These are phyloP conservation scores for Talaromyces sp. DNA, from an alignment of 2,329 filamentous ascomycete genomes.

Conservation along the genomic window DNA sequence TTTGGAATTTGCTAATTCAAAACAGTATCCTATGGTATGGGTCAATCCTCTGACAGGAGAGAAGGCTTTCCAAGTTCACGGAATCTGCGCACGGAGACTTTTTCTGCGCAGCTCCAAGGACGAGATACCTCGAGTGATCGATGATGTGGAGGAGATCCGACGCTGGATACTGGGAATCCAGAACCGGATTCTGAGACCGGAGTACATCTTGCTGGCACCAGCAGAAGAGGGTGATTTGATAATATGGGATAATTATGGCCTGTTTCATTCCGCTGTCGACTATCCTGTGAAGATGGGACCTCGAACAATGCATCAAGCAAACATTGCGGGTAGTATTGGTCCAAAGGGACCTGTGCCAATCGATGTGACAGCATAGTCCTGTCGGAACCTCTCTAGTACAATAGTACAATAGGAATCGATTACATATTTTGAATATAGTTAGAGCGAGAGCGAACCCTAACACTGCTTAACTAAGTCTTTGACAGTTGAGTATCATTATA, in stretches of 20 bases:
- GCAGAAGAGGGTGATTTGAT: constrained; percentile 43
- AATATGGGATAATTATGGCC: constrained; percentile 43
- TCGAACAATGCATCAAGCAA: constrained; percentile 46
- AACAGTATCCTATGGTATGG: constrained; percentile 45
- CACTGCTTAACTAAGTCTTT: too few relatives aligned
- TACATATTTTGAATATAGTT: too few relatives aligned
- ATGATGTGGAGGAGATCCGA: constrained; percentile 7
- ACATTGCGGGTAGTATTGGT: constrained; percentile 34
- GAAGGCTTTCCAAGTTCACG: constrained; percentile 43
- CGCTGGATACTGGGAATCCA: constrained; percentile 6
- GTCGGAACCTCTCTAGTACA: too few relatives aligned
- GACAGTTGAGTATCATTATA: too few relatives aligned
- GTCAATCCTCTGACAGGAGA: constrained; percentile 41
- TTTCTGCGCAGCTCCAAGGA: constrained; percentile 1
- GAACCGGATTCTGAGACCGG: constrained; percentile 25
- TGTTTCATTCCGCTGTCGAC: constrained; percentile 43
- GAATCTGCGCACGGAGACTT: constrained; percentile 36
- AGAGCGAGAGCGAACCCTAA: too few relatives aligned
- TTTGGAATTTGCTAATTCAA: constrained; percentile 1
- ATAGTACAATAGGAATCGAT: too few relatives aligned
- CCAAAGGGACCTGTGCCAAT: constrained; percentile 24
- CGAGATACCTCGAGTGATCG: neutral
- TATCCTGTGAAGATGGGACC: constrained; percentile 37
- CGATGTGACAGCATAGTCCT: neutral
- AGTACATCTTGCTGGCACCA: constrained; percentile 38